These are phyloP conservation scores for Saccharum spontaneum DNA, from an alignment of 176 grass and related monocot genomes.

Conservation along the genomic window DNA sequence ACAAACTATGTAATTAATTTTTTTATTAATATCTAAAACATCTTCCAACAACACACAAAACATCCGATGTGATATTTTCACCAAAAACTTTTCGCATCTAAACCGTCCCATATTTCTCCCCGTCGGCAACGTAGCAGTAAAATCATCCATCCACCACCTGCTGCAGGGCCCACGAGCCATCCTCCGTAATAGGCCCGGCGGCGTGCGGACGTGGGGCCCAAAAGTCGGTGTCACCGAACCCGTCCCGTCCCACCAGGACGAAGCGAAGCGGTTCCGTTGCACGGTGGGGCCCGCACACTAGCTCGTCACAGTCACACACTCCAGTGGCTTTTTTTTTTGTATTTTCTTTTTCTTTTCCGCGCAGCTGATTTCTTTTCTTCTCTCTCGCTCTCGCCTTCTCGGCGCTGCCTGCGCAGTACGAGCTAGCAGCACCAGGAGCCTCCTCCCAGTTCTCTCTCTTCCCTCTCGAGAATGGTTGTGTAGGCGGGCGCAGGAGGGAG, in stretches of 20 bases:
- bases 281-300: slow-evolving; percentile 25
- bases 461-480: slow-evolving; percentile 39
- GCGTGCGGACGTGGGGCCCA: not conserved
- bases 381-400: slow-evolving; percentile 8
- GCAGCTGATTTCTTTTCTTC: slow-evolving; percentile 21
- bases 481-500: slow-evolving; percentile 12
- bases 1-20: too few species aligned
- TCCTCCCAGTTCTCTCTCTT: not conserved
- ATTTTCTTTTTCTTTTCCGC: not conserved
- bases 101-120: too few species aligned
- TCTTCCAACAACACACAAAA: too few species aligned
- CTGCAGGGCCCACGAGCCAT: not conserved
- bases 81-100: too few species aligned
- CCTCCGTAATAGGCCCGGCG: fast-evolving
- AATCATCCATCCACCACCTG: not conserved
- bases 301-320: not conserved
- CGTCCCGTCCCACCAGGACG: not conserved
- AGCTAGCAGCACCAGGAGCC: slow-evolving; percentile 2
- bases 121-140: not conserved
- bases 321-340: not conserved
- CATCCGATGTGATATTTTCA: too few species aligned
- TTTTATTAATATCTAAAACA: too few species aligned
- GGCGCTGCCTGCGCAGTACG: not conserved
- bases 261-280: slow-evolving; percentile 5
- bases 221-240: not conserved